Base-by-base conservation (phyloP, 441 rosid genomes). In the Eutrema salsugineum region DNA sequence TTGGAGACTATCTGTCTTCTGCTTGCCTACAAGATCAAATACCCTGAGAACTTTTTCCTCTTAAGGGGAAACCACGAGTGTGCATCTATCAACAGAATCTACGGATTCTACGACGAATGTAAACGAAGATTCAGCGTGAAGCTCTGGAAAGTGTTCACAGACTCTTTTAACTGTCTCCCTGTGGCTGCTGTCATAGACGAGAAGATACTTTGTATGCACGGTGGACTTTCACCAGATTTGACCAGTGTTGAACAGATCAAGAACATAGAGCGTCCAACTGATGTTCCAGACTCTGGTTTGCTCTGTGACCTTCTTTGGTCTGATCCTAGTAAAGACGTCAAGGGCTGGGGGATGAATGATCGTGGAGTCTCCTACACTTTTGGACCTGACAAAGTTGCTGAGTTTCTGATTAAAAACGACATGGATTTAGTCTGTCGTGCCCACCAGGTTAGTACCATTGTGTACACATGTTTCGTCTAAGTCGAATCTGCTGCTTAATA, bases 241-340 rank as follows among this genome's bases (percentile, higher is more conserved):
- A 63, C 60, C 11, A 44, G 75, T 72, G 63, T 87, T 69, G 87
- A 87, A 63, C 86, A 87, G 68, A 87, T 85, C 60, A 85, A 81
- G 83, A 85, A 66, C 66, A 51, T 87, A 27, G 46, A 78, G 11
- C 89, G 91, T 20, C 91, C 91, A 11, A 44, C 78, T 48, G 89
- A 85, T 82, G 78, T 87, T 39, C 91, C 91, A 3, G 88, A 87
- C 73, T 73, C 84, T 39, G 91, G 91, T 81, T 79, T 87, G 57
- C 89, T 87, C 32, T 87, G 91, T 57, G 89, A 87, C 71, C 80
- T 87, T 49, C 88, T 87, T 60, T 87, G 91, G 91, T 83, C 91
- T 17, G 89, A 87, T 82, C 91, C 91, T 65, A 73, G 81, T 30
- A 77, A 63, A 66, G 89, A 83, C 35, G 77, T 77, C 59, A 77